A percentile compares a stretch with the other conserved stretches of the same genome.
These are phyloP conservation scores for Rhynchosporium graminicola DNA, from an alignment of 2,329 filamentous ascomycete species.

Conservation along the genomic window DNA sequence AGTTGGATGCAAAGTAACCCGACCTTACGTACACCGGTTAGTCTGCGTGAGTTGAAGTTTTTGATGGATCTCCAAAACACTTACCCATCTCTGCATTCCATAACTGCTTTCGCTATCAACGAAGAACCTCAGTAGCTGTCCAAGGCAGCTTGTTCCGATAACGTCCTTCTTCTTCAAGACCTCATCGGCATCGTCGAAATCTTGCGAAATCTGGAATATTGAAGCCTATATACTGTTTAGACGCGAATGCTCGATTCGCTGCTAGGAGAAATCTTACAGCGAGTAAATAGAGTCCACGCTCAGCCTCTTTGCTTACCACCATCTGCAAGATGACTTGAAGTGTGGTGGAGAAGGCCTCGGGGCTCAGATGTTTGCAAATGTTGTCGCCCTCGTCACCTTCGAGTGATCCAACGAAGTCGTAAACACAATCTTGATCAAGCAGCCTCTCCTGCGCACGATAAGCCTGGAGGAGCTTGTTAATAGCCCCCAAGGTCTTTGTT, in stretches of 20 bases:
- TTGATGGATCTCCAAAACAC: neutral
- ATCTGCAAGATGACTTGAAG: constrained; percentile 30
- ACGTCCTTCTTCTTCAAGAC: constrained; percentile 21
- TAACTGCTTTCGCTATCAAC: constrained; percentile 20
- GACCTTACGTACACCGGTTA: constrained; percentile 25
- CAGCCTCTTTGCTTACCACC: constrained; percentile 27
- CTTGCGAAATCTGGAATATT: constrained; percentile 20
- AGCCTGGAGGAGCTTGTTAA: constrained; percentile 21
- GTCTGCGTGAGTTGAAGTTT: neutral
- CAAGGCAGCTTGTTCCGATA: constrained; percentile 30
- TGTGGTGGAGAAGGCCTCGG: constrained; percentile 26
- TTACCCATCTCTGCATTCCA: constrained; percentile 37
- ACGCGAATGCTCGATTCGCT: constrained; percentile 2
- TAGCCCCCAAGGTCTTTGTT: neutral
- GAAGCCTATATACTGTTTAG: constrained; percentile 24
- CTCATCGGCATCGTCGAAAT: neutral
- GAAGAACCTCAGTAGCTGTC: constrained; percentile 30
- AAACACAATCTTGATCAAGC: constrained; percentile 5
- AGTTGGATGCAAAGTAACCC: constrained; percentile 37
- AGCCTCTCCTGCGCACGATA: constrained; percentile 14
- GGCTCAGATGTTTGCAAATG: constrained; percentile 30
- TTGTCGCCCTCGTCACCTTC: constrained; percentile 24
- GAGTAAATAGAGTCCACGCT: constrained; percentile 35
- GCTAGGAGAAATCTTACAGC: constrained; percentile 28
- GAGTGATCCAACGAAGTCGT: constrained; percentile 17